These are phyloP conservation scores for Globisporangium orthogonon DNA, from an alignment of 352 stramenopile genomes.

Conservation along the genomic window DNA sequence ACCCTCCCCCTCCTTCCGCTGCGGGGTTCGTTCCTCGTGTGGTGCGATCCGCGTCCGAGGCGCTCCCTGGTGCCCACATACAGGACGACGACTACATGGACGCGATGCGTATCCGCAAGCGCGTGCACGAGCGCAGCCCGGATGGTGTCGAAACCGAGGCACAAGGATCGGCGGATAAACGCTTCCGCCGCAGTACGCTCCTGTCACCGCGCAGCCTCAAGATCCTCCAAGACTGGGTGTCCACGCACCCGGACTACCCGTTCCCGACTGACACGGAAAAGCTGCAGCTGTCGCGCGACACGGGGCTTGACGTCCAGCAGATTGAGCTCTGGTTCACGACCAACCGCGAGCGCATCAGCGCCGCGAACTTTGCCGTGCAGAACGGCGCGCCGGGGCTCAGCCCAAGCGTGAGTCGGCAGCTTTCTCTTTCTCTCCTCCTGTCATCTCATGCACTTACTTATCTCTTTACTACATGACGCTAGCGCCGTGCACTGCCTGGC, in stretches of 20 bases:
- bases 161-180: constrained; percentile 27
- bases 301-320: constrained; percentile 69
- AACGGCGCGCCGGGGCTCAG: constrained; percentile 16
- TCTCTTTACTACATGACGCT: neutral
- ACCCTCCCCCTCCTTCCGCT: neutral
- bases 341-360: constrained; percentile 54
- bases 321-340: constrained; percentile 83
- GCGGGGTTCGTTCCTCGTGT: constrained; percentile 28
- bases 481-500: constrained; percentile 21
- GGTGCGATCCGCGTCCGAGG: constrained; percentile 66
- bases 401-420: constrained; percentile 14
- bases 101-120: constrained; percentile 58
- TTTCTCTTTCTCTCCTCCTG: too few species aligned
- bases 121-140: constrained; percentile 35
- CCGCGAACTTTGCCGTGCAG: constrained; percentile 19
- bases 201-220: constrained; percentile 68
- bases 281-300: constrained; percentile 67
- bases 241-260: constrained; percentile 52
- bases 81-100: constrained; percentile 65
- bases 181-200: constrained; percentile 33
- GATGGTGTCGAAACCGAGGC: constrained; percentile 21
- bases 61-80: constrained; percentile 30
- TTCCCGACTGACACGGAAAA: constrained; percentile 64
- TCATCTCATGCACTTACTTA: neutral
- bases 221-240: constrained; percentile 79